Evolutionary conservation across 2,329 filamentous ascomycete species (phyloP), one percentile per base, ranked within the genome.

Genomic region (Colletotrichum higginsianum): DNA sequence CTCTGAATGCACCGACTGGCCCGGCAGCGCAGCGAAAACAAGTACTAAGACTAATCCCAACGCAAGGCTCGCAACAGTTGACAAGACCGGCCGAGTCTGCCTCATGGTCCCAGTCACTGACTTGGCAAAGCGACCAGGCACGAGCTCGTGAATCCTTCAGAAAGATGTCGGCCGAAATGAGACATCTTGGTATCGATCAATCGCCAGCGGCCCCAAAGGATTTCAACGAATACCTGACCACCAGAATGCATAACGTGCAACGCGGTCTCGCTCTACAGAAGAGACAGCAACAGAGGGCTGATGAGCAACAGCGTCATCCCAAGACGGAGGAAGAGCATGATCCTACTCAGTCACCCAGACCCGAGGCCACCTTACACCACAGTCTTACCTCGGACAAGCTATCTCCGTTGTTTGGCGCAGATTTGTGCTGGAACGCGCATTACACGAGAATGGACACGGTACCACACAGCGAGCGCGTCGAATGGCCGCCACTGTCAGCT

Each of bases 51-150:
- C 26, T 6, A 16, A 13, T 21, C 9, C 18, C 52, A 35, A 38
- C 21, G 9, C 52, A 21, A 30, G 42, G 42, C 26, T 6, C 53
- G 21, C 30, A 21, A 11, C 62, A 57, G 30, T 55, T n/a, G 38
- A 23, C 38, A 30, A 23, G 38, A 50, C n/a, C 60, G 35, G 8
- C 63, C 50, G 76, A 79, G 9, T 52, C 75, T 35, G 80, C 77
- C 40, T 76, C 77, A 23, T 83, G 82, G 82, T 78, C 81, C 16
- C 80, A 83, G 46, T 83, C 82, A 58, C 82, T 79, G 73, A 78
- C 78, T 63, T 84, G 83, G 83, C 75, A 79, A n/a, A 84, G 81
- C 72, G 70, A 76, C 12, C 77, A 78, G 49, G 79, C 78, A 23
- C 78, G 77, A 52, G 80, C 81, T 60, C 78, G 79, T n/a, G 76